Evolutionary conservation across 768 basidiomycete genomes (phyloP).

Genomic region (Tulasnella sp.): DNA sequence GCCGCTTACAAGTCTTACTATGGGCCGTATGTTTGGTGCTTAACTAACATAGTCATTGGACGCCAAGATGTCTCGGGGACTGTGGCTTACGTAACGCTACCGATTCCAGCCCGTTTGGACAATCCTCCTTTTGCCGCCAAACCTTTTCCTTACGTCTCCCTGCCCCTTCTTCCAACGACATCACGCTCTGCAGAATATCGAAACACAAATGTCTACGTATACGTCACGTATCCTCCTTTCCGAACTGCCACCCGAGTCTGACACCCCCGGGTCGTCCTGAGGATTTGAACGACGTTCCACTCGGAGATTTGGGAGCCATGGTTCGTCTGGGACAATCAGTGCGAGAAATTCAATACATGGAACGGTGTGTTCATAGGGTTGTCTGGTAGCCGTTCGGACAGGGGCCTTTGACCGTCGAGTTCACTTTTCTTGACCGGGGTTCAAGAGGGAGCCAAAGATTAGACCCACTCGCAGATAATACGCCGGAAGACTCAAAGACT

Average conservation of each 20-base stretch:
- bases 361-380: neutral
- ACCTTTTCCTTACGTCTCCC: no score
- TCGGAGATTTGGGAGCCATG: slow-evolving; percentile 15
- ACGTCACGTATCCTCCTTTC: neutral
- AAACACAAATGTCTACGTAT: no score
- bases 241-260: neutral
- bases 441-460: slow-evolving; percentile 2
- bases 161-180: no score
- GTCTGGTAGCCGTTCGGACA: neutral
- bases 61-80: no score
- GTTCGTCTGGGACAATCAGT: slow-evolving; percentile 10
- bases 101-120: no score
- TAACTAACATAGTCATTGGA: no score
- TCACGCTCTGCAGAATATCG: no score
- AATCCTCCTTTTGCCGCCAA: no score
- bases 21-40: no score
- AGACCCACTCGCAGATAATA: slow-evolving; percentile 5
- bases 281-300: neutral
- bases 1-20: no score
- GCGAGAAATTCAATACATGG: slow-evolving; percentile 3
- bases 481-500: neutral
- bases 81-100: no score
- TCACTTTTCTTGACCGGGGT: neutral
- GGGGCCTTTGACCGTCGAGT: neutral
- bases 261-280: neutral